phyloP scores from a whole-genome alignment of 257 asterid genomes.

The Petunia secreta region DNA sequence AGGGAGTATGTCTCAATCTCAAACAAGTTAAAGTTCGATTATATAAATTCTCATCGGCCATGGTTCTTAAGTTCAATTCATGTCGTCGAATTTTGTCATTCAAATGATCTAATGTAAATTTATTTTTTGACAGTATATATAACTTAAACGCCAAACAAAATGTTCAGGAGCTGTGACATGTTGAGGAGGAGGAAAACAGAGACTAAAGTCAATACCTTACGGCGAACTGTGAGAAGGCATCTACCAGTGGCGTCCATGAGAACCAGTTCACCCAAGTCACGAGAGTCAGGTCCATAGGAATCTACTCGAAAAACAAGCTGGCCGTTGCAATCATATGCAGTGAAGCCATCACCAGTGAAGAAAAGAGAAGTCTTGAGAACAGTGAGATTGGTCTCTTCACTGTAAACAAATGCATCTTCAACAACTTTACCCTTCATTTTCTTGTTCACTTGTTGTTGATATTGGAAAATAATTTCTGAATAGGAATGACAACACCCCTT shows the following conservation, averaged over 20 bases:
- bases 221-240: slow-evolving; percentile 68
- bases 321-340: slow-evolving; percentile 58
- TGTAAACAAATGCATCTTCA: slow-evolving; percentile 45
- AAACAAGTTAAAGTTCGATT: no score
- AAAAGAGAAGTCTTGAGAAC: slow-evolving; percentile 65
- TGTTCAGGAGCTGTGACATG: no score
- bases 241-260: slow-evolving; percentile 70
- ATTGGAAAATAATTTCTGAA: neutral
- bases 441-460: neutral
- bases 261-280: slow-evolving; percentile 50
- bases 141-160: no score
- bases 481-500: neutral
- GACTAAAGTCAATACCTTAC: slow-evolving; percentile 47
- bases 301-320: slow-evolving; percentile 68
- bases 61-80: no score
- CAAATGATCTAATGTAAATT: no score
- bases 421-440: slow-evolving; percentile 43
- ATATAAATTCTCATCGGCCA: no score
- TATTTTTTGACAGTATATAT: no score
- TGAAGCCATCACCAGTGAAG: slow-evolving; percentile 74
- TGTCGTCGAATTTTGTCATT: no score
- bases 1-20: no score
- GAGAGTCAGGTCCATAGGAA: slow-evolving; percentile 53
- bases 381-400: slow-evolving; percentile 57
- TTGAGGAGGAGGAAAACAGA: no score